A percentile compares a stretch with the other conserved stretches of the same genome.
Evolutionary conservation across 2,329 filamentous ascomycete genomes (phyloP).

Genomic region (Trichoderma gracile): DNA sequence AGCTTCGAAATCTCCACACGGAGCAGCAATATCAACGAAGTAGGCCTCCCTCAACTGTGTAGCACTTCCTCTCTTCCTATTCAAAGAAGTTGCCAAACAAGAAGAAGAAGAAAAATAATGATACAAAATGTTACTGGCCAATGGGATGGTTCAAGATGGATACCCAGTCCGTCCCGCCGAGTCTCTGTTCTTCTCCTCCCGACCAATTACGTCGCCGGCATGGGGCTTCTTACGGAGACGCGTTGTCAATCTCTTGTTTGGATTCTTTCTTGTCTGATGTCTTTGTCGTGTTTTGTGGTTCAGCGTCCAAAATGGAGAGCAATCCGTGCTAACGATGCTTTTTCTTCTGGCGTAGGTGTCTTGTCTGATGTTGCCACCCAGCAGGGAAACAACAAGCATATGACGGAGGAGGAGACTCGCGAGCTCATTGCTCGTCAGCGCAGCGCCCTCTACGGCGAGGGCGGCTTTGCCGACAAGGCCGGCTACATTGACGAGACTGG

Average conservation of each 20-base stretch:
- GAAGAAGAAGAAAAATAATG: conserved; percentile 11
- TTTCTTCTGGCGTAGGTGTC: conserved; percentile 51
- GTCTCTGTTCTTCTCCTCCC: conserved; percentile 23
- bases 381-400: conserved; percentile 66
- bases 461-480: conserved; percentile 65
- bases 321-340: conserved; percentile 40
- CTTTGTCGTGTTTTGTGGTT: conserved; percentile 27
- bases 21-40: conserved; percentile 99
- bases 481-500: conserved; percentile 69
- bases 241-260: conserved; percentile 17
- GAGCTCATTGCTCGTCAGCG: conserved; percentile 96
- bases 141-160: conserved; percentile 29
- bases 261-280: conserved; percentile 22
- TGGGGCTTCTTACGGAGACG: not conserved
- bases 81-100: conserved; percentile 34
- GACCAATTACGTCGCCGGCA: conserved; percentile 22
- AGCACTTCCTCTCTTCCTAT: conserved; percentile 49
- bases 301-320: conserved; percentile 33
- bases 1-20: conserved; percentile 99
- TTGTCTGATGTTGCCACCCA: conserved; percentile 48
- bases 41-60: conserved; percentile 80
- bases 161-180: conserved; percentile 24
- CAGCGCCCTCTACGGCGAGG: conserved; percentile 86
- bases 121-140: conserved; percentile 40
- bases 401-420: conserved; percentile 95